Conservation (phyloP, 345 rosid genomes). For the Corymbia maculata region DNA sequence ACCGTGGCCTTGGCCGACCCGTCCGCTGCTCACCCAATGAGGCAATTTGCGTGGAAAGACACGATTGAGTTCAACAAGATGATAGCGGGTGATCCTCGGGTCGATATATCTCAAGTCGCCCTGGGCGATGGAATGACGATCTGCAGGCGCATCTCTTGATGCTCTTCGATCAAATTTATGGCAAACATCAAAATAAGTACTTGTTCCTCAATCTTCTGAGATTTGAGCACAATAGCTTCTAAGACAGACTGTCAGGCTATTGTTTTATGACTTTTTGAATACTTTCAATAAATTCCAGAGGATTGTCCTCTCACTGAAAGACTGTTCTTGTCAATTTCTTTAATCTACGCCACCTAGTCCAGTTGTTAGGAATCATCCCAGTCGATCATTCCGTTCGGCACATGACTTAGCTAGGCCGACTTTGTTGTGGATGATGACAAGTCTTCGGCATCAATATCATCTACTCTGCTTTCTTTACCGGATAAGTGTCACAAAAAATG, state of each 20-base stretch:
- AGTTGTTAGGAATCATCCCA: not conserved
- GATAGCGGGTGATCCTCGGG: constrained; percentile 43
- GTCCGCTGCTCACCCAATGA: not conserved
- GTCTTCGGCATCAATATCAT: not conserved
- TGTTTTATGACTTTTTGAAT: not conserved
- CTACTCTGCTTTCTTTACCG: not conserved
- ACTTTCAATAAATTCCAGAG: not conserved
- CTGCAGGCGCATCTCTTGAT: constrained; percentile 15
- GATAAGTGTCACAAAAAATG: not conserved
- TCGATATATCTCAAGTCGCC: constrained; percentile 44
- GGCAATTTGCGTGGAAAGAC: constrained; percentile 6
- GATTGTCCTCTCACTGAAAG: not conserved
- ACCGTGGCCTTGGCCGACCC: constrained; percentile 12
- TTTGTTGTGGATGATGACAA: not conserved
- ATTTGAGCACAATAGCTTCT: not conserved
- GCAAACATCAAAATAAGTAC: not conserved
- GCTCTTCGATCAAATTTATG: not conserved
- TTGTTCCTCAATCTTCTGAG: not conserved
- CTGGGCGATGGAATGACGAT: constrained; percentile 68
- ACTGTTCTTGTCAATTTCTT: not conserved
- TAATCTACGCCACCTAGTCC: not conserved
- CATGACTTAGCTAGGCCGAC: not conserved
- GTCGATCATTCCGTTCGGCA: not conserved
- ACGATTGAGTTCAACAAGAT: constrained; percentile 27
- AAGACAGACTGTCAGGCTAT: not conserved